Conservation (phyloP, 2,329 filamentous ascomycete species). For the Xylaria sp. region DNA sequence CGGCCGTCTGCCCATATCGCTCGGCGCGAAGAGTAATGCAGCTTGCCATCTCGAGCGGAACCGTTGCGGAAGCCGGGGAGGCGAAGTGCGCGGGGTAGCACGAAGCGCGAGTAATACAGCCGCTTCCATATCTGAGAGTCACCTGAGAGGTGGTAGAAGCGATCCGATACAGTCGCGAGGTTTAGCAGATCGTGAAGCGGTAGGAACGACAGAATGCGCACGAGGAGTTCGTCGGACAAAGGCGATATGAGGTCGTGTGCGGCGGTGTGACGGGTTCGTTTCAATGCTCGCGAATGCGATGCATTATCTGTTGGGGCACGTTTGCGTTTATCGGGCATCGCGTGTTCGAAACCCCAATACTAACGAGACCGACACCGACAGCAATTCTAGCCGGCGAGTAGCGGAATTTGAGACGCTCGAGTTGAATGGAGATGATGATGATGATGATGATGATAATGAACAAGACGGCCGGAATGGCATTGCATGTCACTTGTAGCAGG, state of each 20-base stretch:
- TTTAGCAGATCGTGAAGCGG: slow-evolving; percentile 70
- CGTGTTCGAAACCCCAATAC: background rate
- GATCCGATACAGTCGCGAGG: slow-evolving; percentile 70
- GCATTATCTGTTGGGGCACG: slow-evolving; percentile 28
- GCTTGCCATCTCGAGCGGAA: slow-evolving; percentile 41
- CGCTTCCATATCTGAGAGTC: slow-evolving; percentile 92
- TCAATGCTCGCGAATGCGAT: slow-evolving; percentile 39
- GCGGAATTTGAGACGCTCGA: background rate
- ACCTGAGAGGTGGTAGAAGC: slow-evolving; percentile 72
- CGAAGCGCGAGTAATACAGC: slow-evolving; percentile 86
- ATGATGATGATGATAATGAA: background rate
- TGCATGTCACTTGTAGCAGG: background rate
- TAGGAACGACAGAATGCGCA: slow-evolving; percentile 83
- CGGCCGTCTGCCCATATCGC: slow-evolving; percentile 55
- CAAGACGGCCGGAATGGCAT: background rate
- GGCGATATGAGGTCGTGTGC: slow-evolving; percentile 67
- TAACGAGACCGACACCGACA: background rate
- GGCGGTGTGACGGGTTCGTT: slow-evolving; percentile 48
- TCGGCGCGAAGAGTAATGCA: slow-evolving; percentile 53
- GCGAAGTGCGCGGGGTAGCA: slow-evolving; percentile 77
- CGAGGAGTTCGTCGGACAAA: slow-evolving; percentile 85
- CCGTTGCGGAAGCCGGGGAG: slow-evolving; percentile 68
- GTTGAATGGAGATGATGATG: background rate
- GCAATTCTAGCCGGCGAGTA: background rate
- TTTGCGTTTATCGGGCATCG: slow-evolving; percentile 31